Evolutionary conservation across 2,329 filamentous ascomycete genomes (phyloP).

Genomic region (Ramularia endophylla): DNA sequence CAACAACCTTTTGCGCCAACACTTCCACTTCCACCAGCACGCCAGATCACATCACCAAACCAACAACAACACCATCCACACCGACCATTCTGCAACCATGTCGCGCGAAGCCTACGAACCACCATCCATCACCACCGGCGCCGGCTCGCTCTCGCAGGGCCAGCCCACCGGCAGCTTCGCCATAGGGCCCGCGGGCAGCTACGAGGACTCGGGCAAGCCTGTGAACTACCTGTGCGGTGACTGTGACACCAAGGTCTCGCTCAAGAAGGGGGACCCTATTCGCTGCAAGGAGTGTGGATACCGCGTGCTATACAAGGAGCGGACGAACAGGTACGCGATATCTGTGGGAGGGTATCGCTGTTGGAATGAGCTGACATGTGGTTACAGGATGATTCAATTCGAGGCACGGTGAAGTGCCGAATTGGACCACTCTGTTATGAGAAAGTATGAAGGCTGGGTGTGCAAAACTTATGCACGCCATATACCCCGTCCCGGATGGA

Average conservation of each 20-base stretch:
- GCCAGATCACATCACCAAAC: conserved; percentile 1
- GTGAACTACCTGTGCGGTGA: conserved; percentile 64
- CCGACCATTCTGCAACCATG: conserved; percentile 25
- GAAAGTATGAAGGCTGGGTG: no score
- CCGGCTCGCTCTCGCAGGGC: conserved; percentile 23
- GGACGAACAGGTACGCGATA: conserved; percentile 79
- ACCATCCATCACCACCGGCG: conserved; percentile 49
- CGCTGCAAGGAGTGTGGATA: conserved; percentile 91
- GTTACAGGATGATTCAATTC: conserved; percentile 94
- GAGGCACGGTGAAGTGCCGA: conserved; percentile 82
- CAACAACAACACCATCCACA: conserved; percentile 5
- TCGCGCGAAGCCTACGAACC: conserved; percentile 73
- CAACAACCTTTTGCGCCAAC: conserved; percentile 1
- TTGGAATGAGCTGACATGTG: conserved; percentile 2
- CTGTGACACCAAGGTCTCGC: conserved; percentile 69
- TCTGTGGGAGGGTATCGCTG: neutral
- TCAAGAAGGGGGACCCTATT: conserved; percentile 74
- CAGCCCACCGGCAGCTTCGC: conserved; percentile 31
- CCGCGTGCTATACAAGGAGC: conserved; percentile 93
- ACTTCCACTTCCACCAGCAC: conserved; percentile 2
- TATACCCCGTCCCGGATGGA: no score
- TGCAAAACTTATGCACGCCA: no score
- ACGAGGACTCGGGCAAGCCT: conserved; percentile 44
- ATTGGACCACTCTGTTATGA: no score
- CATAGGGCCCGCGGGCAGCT: conserved; percentile 55